phyloP scores from a whole-genome alignment of 306 rosid species.

The Luffa acutangula region DNA sequence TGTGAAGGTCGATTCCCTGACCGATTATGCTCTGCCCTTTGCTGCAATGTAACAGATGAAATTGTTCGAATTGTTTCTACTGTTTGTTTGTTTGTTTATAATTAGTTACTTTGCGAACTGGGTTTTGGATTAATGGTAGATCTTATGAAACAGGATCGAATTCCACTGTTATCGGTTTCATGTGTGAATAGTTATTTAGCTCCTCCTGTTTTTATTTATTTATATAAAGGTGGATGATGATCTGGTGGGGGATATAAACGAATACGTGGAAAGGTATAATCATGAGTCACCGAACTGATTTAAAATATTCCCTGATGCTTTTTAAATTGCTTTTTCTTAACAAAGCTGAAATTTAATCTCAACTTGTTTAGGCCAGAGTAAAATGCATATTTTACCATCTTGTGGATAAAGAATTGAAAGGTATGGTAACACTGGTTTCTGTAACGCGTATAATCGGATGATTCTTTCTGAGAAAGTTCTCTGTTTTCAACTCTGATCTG shows the following conservation, averaged over 20 bases:
- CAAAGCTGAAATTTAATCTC: background rate
- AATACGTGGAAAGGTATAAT: conserved; percentile 8
- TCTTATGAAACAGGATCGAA: background rate
- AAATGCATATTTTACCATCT: background rate
- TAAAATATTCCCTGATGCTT: background rate
- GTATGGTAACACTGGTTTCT: background rate
- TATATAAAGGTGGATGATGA: background rate
- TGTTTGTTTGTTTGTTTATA: background rate
- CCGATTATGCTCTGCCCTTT: background rate
- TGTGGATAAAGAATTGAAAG: background rate
- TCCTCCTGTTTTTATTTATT: background rate
- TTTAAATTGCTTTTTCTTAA: conserved; percentile 3
- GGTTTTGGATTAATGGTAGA: conserved; percentile 1
- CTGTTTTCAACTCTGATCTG: background rate
- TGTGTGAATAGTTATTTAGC: conserved; percentile 2
- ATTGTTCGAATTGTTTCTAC: background rate
- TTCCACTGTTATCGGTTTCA: background rate
- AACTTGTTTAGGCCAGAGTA: background rate
- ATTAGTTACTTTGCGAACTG: background rate
- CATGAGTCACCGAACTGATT: conserved; percentile 9
- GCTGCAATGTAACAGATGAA: background rate
- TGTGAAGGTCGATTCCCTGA: background rate
- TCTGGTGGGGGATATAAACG: conserved; percentile 3
- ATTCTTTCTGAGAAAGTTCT: background rate
- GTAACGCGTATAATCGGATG: background rate